These are phyloP conservation scores for Sphaerostilbella broomeana DNA, from an alignment of 2,329 filamentous ascomycete species.

Conservation along the genomic window DNA sequence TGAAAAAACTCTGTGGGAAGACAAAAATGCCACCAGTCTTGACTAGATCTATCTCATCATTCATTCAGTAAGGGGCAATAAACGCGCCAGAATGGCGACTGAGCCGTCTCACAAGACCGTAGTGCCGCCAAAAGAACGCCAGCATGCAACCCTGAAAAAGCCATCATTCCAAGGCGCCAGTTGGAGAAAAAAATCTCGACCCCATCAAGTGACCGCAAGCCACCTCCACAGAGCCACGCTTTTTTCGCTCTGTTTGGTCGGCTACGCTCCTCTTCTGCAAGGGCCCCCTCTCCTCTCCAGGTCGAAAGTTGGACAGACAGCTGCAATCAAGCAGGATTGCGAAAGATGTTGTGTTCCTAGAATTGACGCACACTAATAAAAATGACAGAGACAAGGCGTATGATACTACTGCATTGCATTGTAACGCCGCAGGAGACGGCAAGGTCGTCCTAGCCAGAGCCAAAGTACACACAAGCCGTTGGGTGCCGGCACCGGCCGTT, in stretches of 20 bases:
- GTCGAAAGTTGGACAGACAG: not conserved
- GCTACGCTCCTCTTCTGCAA: not conserved
- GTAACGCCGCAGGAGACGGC: not conserved
- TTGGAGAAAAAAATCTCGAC: not conserved
- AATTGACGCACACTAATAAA: too few species aligned
- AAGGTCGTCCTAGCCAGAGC: not conserved
- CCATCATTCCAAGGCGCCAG: not conserved
- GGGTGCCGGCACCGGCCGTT: not conserved
- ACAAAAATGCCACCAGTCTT: too few species aligned
- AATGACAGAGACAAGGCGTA: not conserved
- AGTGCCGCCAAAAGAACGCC: conserved; percentile 1
- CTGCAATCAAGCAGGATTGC: not conserved
- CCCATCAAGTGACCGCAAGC: conserved; percentile 12
- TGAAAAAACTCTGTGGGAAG: too few species aligned
- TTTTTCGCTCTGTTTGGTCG: not conserved
- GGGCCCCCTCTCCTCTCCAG: not conserved
- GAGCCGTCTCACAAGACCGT: conserved; percentile 1
- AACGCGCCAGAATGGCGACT: too few species aligned
- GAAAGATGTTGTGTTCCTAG: too few species aligned
- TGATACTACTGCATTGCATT: not conserved
- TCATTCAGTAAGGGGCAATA: too few species aligned
- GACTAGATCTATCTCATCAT: too few species aligned
- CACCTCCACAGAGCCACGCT: conserved; percentile 12
- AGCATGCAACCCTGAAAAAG: not conserved
- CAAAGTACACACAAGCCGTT: not conserved